These are phyloP conservation scores for Calcarisporium arbuscula DNA, from an alignment of 2,329 filamentous ascomycete species.

Conservation along the genomic window DNA sequence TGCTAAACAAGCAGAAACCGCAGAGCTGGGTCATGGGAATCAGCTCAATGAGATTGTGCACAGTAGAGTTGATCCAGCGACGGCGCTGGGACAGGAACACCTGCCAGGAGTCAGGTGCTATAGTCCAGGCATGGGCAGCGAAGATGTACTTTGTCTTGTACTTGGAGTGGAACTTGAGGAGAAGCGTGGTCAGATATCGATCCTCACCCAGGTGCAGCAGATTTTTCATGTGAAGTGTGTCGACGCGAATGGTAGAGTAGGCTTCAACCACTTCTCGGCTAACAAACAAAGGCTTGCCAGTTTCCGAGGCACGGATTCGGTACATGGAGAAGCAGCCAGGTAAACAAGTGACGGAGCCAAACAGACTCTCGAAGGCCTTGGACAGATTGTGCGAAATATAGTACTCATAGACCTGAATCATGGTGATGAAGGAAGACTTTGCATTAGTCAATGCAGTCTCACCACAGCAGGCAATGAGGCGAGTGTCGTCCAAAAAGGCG, in stretches of 20 bases:
- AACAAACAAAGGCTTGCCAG: constrained; percentile 92
- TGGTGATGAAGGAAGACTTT: constrained; percentile 88
- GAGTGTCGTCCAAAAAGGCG: constrained; percentile 83
- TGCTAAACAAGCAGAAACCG: constrained; percentile 99
- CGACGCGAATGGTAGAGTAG: constrained; percentile 90
- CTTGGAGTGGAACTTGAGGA: constrained; percentile 84
- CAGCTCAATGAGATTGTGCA: constrained; percentile 94
- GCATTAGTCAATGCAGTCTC: constrained; percentile 91
- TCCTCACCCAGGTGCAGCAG: constrained; percentile 93
- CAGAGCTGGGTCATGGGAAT: constrained; percentile 91
- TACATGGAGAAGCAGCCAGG: constrained; percentile 99
- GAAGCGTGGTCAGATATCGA: constrained; percentile 90
- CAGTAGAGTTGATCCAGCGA: constrained; percentile 98
- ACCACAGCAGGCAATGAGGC: constrained; percentile 89
- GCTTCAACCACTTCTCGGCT: constrained; percentile 83
- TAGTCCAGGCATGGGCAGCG: constrained; percentile 89
- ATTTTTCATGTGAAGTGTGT: constrained; percentile 99
- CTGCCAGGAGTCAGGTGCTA: constrained; percentile 87
- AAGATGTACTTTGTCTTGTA: constrained; percentile 99
- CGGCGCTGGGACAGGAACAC: constrained; percentile 98
- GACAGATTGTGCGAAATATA: constrained; percentile 97
- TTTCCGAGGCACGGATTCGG: constrained; percentile 87
- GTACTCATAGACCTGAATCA: constrained; percentile 99
- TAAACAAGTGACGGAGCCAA: constrained; percentile 94
- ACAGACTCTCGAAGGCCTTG: constrained; percentile 95